Evolutionary conservation across 2,329 filamentous ascomycete species (phyloP), one percentile per base, ranked within the genome.

Genomic region (Arthrobotrys megalospora): DNA sequence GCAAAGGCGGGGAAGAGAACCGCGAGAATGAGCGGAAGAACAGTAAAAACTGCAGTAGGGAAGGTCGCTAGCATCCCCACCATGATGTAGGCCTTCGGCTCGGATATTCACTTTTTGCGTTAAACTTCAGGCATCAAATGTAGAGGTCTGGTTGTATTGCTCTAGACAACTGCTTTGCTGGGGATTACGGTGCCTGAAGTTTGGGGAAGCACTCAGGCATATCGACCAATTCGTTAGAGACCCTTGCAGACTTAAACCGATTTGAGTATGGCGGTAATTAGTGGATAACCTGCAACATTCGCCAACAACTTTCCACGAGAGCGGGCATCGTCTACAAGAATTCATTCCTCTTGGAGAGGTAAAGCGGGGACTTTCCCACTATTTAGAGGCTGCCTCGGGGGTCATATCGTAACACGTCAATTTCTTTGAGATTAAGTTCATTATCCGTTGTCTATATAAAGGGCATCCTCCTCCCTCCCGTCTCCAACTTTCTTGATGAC

Each of bases 41-140:
- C 32, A 32, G 52, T 47, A 28, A 72, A 41, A 7, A 65, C 14
- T n/a, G 68, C 16, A 21, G 3, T 36, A 43, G 50, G 28, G 16
- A 21, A 52, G 34, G 64, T 52, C 11, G 34, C 58, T 64, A 19
- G 36, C 36, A 71, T 64, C 21, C 36, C 52, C 19, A 36, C 21
- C 19, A 65, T 58, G 48, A 21, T 47, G 21, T 32, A 48, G 11
- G 52, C n/a, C 32, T 45, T n/a, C 24, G 6, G n/a, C 32, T 45
- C 21, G 21, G 24, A 58, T 41, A 63, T 28, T 48, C 11, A 19
- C 60, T 36, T 32, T 10, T 32, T 45, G 4, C 12, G 53, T 48
- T 32, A 58, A 58, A 58, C 38, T 48, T 36, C 41, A 70, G 32
- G 19, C 67, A 70, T 63, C 34, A 68, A 48, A 55, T 55, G 8